phyloP scores from a whole-genome alignment of 768 basidiomycete genomes.

The Macrocybe gigantea region DNA sequence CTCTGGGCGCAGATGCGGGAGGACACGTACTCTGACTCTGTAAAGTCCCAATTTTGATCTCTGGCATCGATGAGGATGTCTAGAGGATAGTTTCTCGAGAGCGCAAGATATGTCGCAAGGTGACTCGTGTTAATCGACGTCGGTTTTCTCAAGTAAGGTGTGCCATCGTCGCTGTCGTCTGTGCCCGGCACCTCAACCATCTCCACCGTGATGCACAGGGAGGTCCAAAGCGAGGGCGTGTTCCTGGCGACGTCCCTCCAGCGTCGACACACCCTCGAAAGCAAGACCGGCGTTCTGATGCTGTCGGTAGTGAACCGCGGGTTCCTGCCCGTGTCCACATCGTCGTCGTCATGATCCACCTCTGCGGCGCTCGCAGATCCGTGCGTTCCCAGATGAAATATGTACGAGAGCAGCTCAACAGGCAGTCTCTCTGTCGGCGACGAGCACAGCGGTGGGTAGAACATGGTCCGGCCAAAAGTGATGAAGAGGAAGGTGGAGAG shows the following conservation, averaged over 20 bases:
- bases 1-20: no score
- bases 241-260: conserved; percentile 48
- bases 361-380: conserved; percentile 3
- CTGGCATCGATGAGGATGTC: conserved; percentile 55
- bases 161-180: conserved; percentile 2
- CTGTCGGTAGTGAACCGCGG: conserved; percentile 30
- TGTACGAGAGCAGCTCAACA: conserved; percentile 50
- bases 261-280: conserved; percentile 42
- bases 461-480: conserved; percentile 7
- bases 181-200: conserved; percentile 19
- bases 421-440: conserved; percentile 40
- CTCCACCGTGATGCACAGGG: conserved; percentile 41
- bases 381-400: conserved; percentile 46
- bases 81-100: conserved; percentile 43
- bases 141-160: conserved; percentile 1
- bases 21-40: conserved; percentile 39
- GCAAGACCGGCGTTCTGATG: conserved; percentile 36
- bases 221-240: conserved; percentile 51
- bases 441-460: background rate
- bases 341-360: conserved; percentile 13
- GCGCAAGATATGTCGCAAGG: conserved; percentile 34
- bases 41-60: conserved; percentile 54
- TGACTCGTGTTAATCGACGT: conserved; percentile 27
- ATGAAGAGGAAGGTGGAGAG: conserved; percentile 3
- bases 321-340: conserved; percentile 1